phyloP scores from a whole-genome alignment of 139 green algal genomes.

The Pseudopediastrum boryanum region DNA sequence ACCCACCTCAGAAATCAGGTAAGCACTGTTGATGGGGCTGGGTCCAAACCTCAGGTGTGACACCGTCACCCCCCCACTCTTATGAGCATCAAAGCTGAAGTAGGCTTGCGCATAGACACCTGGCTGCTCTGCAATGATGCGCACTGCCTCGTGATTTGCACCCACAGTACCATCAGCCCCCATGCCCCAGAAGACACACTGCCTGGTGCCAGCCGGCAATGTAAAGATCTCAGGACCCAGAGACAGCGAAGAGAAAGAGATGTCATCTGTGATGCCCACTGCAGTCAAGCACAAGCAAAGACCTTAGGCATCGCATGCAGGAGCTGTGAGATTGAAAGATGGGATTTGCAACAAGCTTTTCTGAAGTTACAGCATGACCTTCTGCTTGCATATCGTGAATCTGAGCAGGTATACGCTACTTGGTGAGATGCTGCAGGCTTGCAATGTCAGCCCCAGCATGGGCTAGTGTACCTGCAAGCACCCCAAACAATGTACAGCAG shows the following conservation, averaged over 20 bases:
- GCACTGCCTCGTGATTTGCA: constrained; percentile 62
- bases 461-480: no score
- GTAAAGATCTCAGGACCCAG: constrained; percentile 31
- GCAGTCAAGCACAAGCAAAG: no score
- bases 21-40: constrained; percentile 43
- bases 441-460: no score
- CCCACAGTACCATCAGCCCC: constrained; percentile 60
- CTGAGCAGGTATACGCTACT: no score
- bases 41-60: constrained; percentile 58
- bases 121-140: constrained; percentile 48
- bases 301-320: no score
- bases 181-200: constrained; percentile 67
- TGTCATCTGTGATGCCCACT: constrained; percentile 56
- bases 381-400: no score
- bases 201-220: constrained; percentile 43
- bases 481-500: no score
- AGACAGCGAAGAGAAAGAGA: constrained; percentile 42
- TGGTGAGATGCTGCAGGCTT: neutral
- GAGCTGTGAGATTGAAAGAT: no score
- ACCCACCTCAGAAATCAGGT: no score
- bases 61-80: constrained; percentile 56
- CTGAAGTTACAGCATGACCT: no score
- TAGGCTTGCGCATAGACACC: constrained; percentile 40
- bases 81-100: constrained; percentile 61
- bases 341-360: no score